These are phyloP conservation scores for Tetrahymena malaccensis DNA, from an alignment of 73 alveolate species.

Conservation along the genomic window DNA sequence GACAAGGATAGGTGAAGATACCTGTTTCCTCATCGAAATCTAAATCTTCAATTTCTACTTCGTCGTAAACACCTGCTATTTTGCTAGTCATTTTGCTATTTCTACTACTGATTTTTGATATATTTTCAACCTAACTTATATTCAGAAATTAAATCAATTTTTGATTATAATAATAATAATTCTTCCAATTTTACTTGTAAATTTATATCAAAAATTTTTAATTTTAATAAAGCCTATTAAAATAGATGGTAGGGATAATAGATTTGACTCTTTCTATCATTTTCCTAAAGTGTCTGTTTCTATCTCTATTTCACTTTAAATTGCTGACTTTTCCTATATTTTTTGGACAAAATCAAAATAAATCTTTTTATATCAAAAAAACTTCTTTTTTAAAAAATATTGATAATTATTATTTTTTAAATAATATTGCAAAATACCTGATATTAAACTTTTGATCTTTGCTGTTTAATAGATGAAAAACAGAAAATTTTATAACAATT, in stretches of 20 bases:
- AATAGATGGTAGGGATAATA: neutral
- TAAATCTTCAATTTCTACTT: slow-evolving; percentile 78
- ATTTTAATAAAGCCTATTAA: neutral
- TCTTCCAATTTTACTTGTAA: neutral
- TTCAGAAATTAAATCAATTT: neutral
- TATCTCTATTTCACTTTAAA: neutral
- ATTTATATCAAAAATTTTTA: neutral
- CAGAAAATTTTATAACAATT: too few relatives aligned
- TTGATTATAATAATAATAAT: too few relatives aligned
- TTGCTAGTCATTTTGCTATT: neutral
- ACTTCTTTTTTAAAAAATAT: too few relatives aligned
- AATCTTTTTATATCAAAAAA: too few relatives aligned
- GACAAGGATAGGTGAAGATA: slow-evolving; percentile 78
- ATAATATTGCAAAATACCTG: too few relatives aligned
- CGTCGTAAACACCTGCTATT: slow-evolving; percentile 59
- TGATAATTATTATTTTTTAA: too few relatives aligned
- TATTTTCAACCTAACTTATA: too few relatives aligned
- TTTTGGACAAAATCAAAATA: neutral
- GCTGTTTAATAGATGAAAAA: too few relatives aligned
- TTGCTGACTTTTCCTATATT: neutral
- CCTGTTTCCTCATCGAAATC: slow-evolving; percentile 59
- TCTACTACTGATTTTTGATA: neutral
- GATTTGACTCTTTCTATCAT: neutral
- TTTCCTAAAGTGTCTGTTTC: neutral
- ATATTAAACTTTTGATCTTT: too few relatives aligned